Evolutionary conservation across 345 rosid genomes (phyloP), one percentile per base, ranked within the genome.

Genomic region (Gossypium sturtianum): DNA sequence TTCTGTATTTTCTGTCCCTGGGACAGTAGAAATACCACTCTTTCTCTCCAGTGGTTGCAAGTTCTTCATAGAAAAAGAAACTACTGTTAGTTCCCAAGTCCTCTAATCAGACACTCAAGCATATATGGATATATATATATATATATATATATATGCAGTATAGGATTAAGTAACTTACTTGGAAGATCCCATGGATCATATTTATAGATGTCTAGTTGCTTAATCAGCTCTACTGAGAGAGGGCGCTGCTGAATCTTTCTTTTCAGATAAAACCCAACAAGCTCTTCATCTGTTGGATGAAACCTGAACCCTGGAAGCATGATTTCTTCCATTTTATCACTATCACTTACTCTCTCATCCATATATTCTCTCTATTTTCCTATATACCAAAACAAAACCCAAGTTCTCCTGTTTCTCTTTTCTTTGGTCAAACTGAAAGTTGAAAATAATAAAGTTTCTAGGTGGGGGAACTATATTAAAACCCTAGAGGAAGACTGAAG

Each of bases 181-280:
- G 98, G 94, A 76, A 93, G 97, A 82, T 93, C 95, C 98, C 98
- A 91, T 23, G 98, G 98, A 68, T 93, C 97, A 51, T 86, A 89
- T 81, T 93, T 93, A 82, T 93, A 93, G 81, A 93, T 89, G 72
- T 93, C 98, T n/a, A 93, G 87, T 61, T 89, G 98, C 85, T 86
- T 89, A 80, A 93, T 93, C 51, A 93, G 86, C 81, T 89, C 97
- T 45, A 91, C 84, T 1, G 91, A 85, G 73, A 89, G 87, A 74
- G 91, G 90, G 7, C 88, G 71, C 60, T 86, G 93, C 57, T 91
- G 97, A 75, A 91, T 82, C 89, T 89, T 91, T 71, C 92, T 85
- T 83, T 84, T 89, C 25, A 93, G 78, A 74, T 93, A 93, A 74
- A 93, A 93, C 83, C 91, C 88, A 22, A 93, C 97, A 22, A 93